A percentile compares a stretch with the other conserved stretches of the same genome.
These are phyloP conservation scores for Ceratobasidium sp. DNA, from an alignment of 1,284 basidiomycete genomes.

Conservation along the genomic window DNA sequence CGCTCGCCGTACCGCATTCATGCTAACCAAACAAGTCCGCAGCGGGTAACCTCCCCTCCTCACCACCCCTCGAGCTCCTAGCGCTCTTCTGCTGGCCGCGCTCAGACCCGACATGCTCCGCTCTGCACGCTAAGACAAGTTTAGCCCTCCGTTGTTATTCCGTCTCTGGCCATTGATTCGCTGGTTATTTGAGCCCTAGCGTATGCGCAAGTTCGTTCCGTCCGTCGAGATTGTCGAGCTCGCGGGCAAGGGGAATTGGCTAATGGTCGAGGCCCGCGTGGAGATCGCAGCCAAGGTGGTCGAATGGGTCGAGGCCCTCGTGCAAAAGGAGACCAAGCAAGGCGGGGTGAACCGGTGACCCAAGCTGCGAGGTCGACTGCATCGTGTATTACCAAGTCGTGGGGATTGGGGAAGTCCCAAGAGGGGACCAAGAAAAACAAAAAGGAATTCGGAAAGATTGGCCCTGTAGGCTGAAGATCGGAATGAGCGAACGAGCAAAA, in stretches of 20 bases:
- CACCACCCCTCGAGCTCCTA: constrained; percentile 59
- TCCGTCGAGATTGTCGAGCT: constrained; percentile 60
- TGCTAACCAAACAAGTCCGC: constrained; percentile 24
- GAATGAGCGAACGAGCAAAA: neutral
- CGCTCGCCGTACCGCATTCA: neutral
- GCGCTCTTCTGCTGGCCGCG: constrained; percentile 69
- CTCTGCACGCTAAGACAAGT: constrained; percentile 41
- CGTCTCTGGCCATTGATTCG: neutral
- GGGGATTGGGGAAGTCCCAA: neutral
- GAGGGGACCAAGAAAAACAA: neutral
- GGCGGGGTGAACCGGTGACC: constrained; percentile 38
- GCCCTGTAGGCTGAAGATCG: neutral
- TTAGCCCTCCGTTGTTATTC: neutral
- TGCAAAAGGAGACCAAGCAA: constrained; percentile 24
- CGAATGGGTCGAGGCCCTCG: constrained; percentile 56
- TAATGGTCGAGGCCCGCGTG: constrained; percentile 66
- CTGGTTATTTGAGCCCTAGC: constrained; percentile 44
- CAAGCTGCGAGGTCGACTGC: constrained; percentile 46
- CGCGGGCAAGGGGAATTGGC: constrained; percentile 67
- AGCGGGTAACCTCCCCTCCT: constrained; percentile 56
- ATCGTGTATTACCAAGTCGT: neutral
- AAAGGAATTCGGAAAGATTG: neutral
- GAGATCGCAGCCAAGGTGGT: constrained; percentile 58
- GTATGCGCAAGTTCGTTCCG: constrained; percentile 59
- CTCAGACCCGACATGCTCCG: constrained; percentile 56